A percentile compares a stretch with the other conserved stretches of the same genome.
Conservation (phyloP, 768 basidiomycete genomes). For the Tricholoma hemisulphureum region DNA sequence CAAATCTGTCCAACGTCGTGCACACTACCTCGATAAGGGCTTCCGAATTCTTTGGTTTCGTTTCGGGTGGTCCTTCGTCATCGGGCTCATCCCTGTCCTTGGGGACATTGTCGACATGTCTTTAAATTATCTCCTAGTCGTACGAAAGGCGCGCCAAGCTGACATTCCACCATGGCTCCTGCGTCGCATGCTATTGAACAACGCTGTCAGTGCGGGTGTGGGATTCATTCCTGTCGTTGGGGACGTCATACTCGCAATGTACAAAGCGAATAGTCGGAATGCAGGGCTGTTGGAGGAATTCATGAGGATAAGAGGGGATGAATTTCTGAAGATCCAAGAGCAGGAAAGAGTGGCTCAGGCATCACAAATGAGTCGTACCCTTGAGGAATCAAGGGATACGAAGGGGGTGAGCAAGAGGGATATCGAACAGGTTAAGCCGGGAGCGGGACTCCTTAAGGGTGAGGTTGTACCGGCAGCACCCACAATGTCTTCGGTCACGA, state of each 20-base stretch:
- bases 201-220: constrained; percentile 61
- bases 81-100: constrained; percentile 68
- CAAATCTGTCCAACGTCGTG: constrained; percentile 69
- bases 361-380: background rate
- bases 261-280: constrained; percentile 88
- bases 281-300: constrained; percentile 85
- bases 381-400: constrained; percentile 11
- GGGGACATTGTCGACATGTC: constrained; percentile 63
- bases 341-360: constrained; percentile 22
- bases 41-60: constrained; percentile 76
- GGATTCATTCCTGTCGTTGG: constrained; percentile 73
- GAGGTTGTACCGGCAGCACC: constrained; percentile 27
- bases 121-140: constrained; percentile 74
- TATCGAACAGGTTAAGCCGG: constrained; percentile 50
- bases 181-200: constrained; percentile 74
- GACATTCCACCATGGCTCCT: constrained; percentile 69
- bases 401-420: constrained; percentile 32
- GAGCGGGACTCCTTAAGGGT: constrained; percentile 44
- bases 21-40: constrained; percentile 86
- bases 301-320: constrained; percentile 73
- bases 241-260: constrained; percentile 72
- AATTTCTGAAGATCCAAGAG: constrained; percentile 55
- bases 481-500: background rate
- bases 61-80: constrained; percentile 86
- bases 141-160: constrained; percentile 72